Evolutionary conservation across 1,284 basidiomycete genomes (phyloP).

Genomic region (Cryptococcus neoformans): DNA sequence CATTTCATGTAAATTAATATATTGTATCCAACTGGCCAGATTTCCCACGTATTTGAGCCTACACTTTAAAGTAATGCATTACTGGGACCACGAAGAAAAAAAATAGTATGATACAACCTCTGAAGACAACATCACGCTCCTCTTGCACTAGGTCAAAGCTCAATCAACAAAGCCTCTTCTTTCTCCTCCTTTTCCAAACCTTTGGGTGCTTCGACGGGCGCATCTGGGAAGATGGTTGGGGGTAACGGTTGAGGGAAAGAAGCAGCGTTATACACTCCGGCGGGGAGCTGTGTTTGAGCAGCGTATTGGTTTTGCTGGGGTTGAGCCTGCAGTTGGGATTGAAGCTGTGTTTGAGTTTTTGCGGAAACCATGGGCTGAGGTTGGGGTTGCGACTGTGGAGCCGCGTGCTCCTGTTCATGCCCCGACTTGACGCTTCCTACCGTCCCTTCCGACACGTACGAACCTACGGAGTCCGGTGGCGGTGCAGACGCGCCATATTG

Average conservation of each 20-base stretch:
- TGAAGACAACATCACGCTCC: no score
- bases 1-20: no score
- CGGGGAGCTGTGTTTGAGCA: slow-evolving; percentile 16
- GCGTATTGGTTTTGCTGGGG: slow-evolving; percentile 10
- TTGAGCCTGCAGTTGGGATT: slow-evolving; percentile 15
- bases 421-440: neutral
- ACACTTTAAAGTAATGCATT: no score
- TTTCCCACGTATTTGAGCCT: no score
- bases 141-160: slow-evolving; percentile 24
- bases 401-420: neutral
- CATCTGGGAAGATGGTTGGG: slow-evolving; percentile 60
- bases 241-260: slow-evolving; percentile 29
- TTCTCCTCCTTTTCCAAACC: slow-evolving; percentile 62
- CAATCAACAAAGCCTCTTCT: slow-evolving; percentile 78
- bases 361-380: slow-evolving; percentile 6
- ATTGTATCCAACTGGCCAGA: no score
- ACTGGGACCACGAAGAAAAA: no score
- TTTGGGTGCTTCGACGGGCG: slow-evolving; percentile 63
- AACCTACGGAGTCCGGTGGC: neutral
- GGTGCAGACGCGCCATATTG: neutral
- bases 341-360: slow-evolving; percentile 16
- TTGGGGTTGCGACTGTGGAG: slow-evolving; percentile 18
- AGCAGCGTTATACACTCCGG: slow-evolving; percentile 28
- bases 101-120: no score
- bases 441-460: neutral